Base-by-base conservation (phyloP, 202 grass and related monocot genomes). In the Panicum hallii region DNA sequence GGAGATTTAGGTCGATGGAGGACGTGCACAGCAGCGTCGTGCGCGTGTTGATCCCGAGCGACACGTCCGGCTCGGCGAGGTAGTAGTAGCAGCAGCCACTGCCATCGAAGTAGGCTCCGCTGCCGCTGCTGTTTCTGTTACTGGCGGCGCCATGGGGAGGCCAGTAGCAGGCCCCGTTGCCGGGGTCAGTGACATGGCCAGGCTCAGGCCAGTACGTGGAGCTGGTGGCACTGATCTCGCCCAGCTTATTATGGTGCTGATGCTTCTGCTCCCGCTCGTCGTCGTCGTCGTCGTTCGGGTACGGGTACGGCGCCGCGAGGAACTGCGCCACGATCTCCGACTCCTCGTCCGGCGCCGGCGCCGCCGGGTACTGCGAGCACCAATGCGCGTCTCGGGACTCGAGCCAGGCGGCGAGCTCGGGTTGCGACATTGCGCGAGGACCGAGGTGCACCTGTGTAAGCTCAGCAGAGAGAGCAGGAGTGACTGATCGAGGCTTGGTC, bases 241-340 rank as follows among this genome's bases (percentile, higher is more conserved):
- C 19, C 45, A 74, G 85, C 16, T 67, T 30, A 28, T 67, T 30
- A 30, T 41, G 63, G 63, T 67, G 63, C 34, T 38, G 63, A 3
- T 67, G 68, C 52, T 71, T 17, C 42, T 79, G 71, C 63, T 82
- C 77, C 22, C 55, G 26, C 26, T 91, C 92, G 40, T 88, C 75
- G 12, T 70, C 89, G 7, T 63, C 56, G 34, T 79, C 87, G n/a
- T 88, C 87, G 48, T 80, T 81, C 64, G 75, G 81, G 56, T 52
- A 88, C 17, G 81, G 89, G 73, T 87, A 93, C 22, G 86, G 79
- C 0, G 74, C 74, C 28, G 80, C 79, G 45, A 94, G 79, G 78
- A 97, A 92, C 76, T 89, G 94, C 70, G 80, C 88, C n/a, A 92
- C 88, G 54, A 97, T 89, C 67, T 97, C 91, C 11, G 89, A 97